Evolutionary conservation across 2,329 filamentous ascomycete genomes (phyloP).

Genomic region (Scytalidium sp.): DNA sequence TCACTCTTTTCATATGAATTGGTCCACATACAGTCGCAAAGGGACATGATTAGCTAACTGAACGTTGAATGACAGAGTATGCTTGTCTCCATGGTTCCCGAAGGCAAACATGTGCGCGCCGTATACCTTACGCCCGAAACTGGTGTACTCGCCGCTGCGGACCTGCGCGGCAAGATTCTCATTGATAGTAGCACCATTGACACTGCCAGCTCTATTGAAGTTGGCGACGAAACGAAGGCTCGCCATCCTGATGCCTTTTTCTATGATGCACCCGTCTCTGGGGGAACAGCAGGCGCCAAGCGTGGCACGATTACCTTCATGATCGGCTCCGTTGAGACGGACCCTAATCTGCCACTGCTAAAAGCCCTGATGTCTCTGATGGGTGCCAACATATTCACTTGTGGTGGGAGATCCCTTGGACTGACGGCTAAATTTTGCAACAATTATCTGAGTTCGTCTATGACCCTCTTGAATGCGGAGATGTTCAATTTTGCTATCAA

Average conservation of each 20-base stretch:
- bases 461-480: conserved; percentile 54
- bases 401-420: conserved; percentile 51
- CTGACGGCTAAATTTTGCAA: conserved; percentile 58
- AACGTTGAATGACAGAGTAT: conserved; percentile 45
- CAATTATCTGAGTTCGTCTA: conserved; percentile 57
- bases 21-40: conserved; percentile 3
- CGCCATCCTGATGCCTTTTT: conserved; percentile 3
- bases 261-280: conserved; percentile 31
- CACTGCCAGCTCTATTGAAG: conserved; percentile 48
- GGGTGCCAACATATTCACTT: conserved; percentile 52
- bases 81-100: conserved; percentile 65
- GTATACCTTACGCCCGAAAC: conserved; percentile 49
- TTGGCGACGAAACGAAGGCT: conserved; percentile 5
- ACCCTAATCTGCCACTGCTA: conserved; percentile 36
- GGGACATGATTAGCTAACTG: conserved; percentile 1
- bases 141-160: conserved; percentile 45
- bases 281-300: conserved; percentile 29
- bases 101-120: conserved; percentile 62
- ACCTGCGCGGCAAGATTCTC: conserved; percentile 45
- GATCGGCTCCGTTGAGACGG: conserved; percentile 26
- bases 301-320: conserved; percentile 34
- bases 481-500: conserved; percentile 59
- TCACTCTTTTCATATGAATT: neutral
- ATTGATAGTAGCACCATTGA: conserved; percentile 75
- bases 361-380: conserved; percentile 45